Base-by-base conservation (phyloP, 1,284 basidiomycete genomes). In the Acaromyces ingoldii region DNA sequence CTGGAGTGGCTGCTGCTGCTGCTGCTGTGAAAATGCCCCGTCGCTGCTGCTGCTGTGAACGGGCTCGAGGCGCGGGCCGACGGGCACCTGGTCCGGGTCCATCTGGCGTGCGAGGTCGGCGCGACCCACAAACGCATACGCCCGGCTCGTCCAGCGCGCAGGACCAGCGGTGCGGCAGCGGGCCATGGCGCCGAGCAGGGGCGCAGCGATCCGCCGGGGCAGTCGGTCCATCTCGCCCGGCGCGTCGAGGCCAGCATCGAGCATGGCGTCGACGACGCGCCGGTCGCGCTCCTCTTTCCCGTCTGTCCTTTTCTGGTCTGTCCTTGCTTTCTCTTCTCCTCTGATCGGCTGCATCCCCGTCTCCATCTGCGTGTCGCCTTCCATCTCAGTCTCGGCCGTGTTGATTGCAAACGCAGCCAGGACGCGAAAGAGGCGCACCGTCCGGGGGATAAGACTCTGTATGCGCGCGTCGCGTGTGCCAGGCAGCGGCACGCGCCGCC, bases 81-180 rank as follows among this genome's bases (percentile, higher is more conserved):
- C 7, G 13, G 31, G 24, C 17, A 29, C 17, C 17, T 31, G 43
- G 6, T 6, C n/a, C 9, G 19, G 22, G 31, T 6, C n/a, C 10
- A 22, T 47, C 10, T 39, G 9, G 11, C 24, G 29, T 13, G 77
- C 78, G 11, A 95, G 78, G 70, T 97, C 93, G 49, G 84, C 82
- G 29, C 92, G 80, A 4, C 86, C 86, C 51, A 93, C 82, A 2
- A 89, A 80, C 11, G 81, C 78, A 71, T 90, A 95, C 37, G 86
- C 84, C 6, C 80, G 80, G 6, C 82, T 69, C 0, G 83, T 80
- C 87, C 88, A 91, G 53, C 85, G 81, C 5, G 80, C 79, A 0
- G 85, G 84, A 1, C 91, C 89, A 0, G 83, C 81, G 11, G 86
- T 76, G 66, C 92, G 90, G 63, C 87, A 89, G 9, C 85, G 84